These are phyloP conservation scores for Fomitopsis schrenkii DNA, from an alignment of 1,284 basidiomycete genomes.

Conservation along the genomic window DNA sequence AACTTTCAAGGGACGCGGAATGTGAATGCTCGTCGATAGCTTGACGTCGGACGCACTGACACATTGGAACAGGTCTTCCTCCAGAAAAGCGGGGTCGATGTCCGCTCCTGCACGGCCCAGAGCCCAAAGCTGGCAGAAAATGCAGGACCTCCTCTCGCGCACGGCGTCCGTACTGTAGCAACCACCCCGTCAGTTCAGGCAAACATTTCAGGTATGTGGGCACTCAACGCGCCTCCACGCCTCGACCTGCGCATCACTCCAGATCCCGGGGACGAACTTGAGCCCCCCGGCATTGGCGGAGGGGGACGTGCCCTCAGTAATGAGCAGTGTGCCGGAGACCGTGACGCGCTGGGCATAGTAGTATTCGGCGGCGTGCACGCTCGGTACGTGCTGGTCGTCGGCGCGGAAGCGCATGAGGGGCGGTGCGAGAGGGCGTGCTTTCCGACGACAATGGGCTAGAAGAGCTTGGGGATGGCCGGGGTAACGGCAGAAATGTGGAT, in stretches of 20 bases:
- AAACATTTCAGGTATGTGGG: too few species aligned
- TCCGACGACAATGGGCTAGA: conserved; percentile 42
- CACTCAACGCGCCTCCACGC: conserved; percentile 41
- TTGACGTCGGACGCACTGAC: conserved; percentile 35
- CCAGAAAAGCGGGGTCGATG: conserved; percentile 1
- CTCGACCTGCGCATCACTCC: conserved; percentile 38
- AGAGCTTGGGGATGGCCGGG: conserved; percentile 28
- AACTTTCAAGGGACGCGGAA: conserved; percentile 24
- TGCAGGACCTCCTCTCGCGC: conserved; percentile 32
- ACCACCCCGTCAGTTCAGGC: too few species aligned
- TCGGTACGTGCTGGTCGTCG: too few species aligned
- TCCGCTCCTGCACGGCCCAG: conserved; percentile 35
- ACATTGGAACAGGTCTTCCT: conserved; percentile 24
- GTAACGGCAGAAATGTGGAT: too few species aligned
- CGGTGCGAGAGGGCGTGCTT: background rate
- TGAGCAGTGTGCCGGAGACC: conserved; percentile 41
- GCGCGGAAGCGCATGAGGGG: too few species aligned
- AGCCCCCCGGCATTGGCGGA: conserved; percentile 32
- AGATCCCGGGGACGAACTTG: conserved; percentile 38
- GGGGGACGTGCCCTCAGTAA: conserved; percentile 42
- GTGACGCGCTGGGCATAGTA: conserved; percentile 44
- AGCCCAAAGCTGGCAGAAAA: conserved; percentile 47
- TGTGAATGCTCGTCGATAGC: conserved; percentile 31
- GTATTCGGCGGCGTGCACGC: too few species aligned
- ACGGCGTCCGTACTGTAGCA: conserved; percentile 21